Percentiles rank a stretch among this genome's conserved stretches.
Evolutionary conservation across 2,329 filamentous ascomycete species (phyloP).

Genomic region (Pseudocercospora vitis): DNA sequence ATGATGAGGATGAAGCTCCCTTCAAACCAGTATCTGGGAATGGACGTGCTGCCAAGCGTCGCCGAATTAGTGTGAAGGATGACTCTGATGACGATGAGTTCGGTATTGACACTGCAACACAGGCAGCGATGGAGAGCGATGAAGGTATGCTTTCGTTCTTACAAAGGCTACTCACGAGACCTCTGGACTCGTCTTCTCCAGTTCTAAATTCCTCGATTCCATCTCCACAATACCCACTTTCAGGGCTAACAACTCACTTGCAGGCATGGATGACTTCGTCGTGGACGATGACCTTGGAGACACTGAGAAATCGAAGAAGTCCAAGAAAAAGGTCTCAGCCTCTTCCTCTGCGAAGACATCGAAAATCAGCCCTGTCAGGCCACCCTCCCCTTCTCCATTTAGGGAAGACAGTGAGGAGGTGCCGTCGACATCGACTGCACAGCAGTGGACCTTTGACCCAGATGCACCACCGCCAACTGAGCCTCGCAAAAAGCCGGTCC

Average conservation of each 20-base stretch:
- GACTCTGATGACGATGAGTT: conserved; percentile 71
- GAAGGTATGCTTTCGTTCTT: conserved; percentile 50
- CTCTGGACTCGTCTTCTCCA: conserved; percentile 18
- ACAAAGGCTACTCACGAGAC: conserved; percentile 24
- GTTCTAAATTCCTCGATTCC: conserved; percentile 11
- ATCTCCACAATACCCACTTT: neutral
- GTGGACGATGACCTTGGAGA: conserved; percentile 84
- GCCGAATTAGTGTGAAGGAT: conserved; percentile 63
- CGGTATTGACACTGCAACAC: conserved; percentile 57
- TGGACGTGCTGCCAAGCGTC: conserved; percentile 55
- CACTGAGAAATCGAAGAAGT: conserved; percentile 64
- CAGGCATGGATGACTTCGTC: conserved; percentile 82
- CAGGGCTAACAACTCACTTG: conserved; percentile 19
- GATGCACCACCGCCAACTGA: conserved; percentile 55
- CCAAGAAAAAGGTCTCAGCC: conserved; percentile 47
- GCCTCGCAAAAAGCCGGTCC: conserved; percentile 43
- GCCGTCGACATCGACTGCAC: conserved; percentile 65
- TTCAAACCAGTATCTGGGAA: conserved; percentile 57
- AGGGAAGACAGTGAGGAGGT: conserved; percentile 54
- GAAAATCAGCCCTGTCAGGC: conserved; percentile 35
- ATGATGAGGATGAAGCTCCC: conserved; percentile 70
- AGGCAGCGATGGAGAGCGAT: conserved; percentile 59
- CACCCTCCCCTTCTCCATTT: conserved; percentile 49
- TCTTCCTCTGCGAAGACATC: conserved; percentile 50
- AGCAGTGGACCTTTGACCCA: conserved; percentile 77